Evolutionary conservation across 2,329 filamentous ascomycete genomes (phyloP).

Genomic region (Hymenoscyphus scutula): DNA sequence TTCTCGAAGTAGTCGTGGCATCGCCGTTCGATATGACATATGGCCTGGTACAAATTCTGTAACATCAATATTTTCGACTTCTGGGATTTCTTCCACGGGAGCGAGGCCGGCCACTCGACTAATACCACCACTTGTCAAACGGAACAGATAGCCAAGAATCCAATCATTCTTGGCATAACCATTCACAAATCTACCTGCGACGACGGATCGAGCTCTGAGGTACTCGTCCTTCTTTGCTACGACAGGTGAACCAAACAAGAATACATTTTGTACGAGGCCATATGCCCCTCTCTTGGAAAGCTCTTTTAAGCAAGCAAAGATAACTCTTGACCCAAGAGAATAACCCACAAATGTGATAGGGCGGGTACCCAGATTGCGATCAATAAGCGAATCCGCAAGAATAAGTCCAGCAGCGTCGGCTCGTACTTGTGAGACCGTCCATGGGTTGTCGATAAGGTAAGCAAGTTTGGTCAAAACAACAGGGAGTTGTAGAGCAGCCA

Average conservation of each 20-base stretch:
- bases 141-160: constrained; percentile 96
- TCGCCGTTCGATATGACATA: constrained; percentile 93
- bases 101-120: constrained; percentile 82
- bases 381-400: constrained; percentile 88
- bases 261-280: constrained; percentile 91
- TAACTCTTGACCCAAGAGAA: constrained; percentile 86
- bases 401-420: constrained; percentile 88
- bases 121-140: constrained; percentile 88
- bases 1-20: constrained; percentile 82
- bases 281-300: constrained; percentile 79
- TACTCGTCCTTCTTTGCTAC: constrained; percentile 93
- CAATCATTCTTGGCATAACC: constrained; percentile 94
- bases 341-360: constrained; percentile 94
- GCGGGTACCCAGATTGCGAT: constrained; percentile 84
- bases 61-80: constrained; percentile 85
- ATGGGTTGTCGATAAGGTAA: constrained; percentile 97
- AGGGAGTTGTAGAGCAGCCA: constrained; percentile 91
- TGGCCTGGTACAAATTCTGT: constrained; percentile 85
- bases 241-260: constrained; percentile 87
- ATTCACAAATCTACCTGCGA: constrained; percentile 91
- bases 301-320: constrained; percentile 87
- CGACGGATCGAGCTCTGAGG: constrained; percentile 73
- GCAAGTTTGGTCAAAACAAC: constrained; percentile 89
- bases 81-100: constrained; percentile 70
- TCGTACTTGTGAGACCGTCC: constrained; percentile 92